Evolutionary conservation across 345 rosid species (phyloP).

Genomic region (Hevea brasiliensis): DNA sequence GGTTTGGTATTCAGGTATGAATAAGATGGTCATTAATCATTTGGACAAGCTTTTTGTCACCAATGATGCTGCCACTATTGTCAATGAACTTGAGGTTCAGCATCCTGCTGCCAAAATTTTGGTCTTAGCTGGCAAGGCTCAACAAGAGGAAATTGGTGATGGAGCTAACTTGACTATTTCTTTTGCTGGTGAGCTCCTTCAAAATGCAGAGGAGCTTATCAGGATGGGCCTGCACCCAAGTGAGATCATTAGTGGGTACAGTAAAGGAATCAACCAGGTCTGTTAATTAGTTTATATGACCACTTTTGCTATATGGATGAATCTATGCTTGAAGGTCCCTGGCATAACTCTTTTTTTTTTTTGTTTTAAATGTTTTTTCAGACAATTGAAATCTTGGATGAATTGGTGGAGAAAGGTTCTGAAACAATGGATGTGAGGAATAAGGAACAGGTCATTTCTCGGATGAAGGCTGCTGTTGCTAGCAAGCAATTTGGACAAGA

Average conservation of each 20-base stretch:
- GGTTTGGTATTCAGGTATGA: constrained; percentile 62
- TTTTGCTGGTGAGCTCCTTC: constrained; percentile 93
- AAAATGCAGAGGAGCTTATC: constrained; percentile 92
- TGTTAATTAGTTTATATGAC: neutral
- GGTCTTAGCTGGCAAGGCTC: constrained; percentile 92
- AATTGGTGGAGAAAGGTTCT: constrained; percentile 84
- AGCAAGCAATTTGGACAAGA: constrained; percentile 99
- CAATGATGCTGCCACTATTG: constrained; percentile 93
- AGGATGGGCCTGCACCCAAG: constrained; percentile 93
- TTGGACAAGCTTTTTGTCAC: constrained; percentile 89
- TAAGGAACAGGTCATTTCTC: constrained; percentile 67
- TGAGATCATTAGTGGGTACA: constrained; percentile 94
- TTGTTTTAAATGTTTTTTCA: constrained; percentile 9
- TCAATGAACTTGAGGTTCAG: constrained; percentile 94
- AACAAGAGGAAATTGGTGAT: constrained; percentile 98
- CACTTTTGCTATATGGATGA: neutral
- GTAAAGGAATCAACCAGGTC: constrained; percentile 72
- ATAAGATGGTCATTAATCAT: constrained; percentile 98
- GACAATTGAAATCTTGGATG: constrained; percentile 64
- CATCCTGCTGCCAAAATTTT: constrained; percentile 95
- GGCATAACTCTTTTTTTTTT: neutral
- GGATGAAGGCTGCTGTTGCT: constrained; percentile 96
- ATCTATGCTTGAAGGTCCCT: neutral
- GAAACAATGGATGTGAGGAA: constrained; percentile 91
- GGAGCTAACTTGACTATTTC: constrained; percentile 92